Conservation (phyloP, 1,139 yeast species). For the Protomyces inouyei region DNA sequence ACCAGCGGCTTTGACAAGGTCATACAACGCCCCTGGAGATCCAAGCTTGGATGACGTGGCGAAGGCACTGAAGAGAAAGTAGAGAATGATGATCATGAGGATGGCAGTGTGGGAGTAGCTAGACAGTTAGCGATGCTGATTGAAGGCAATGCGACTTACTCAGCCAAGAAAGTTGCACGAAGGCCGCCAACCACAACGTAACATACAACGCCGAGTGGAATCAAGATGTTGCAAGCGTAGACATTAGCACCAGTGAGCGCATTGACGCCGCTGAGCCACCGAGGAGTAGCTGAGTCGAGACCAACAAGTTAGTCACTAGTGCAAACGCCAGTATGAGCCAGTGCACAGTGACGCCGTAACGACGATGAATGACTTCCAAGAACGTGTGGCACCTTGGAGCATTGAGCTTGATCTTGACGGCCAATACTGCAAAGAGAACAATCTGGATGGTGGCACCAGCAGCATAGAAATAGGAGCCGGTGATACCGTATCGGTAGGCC, state of each 20-base stretch:
- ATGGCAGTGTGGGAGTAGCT: conserved; percentile 46
- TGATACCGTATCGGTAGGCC: conserved; percentile 34
- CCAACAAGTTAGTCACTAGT: conserved; percentile 43
- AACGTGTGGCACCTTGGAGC: conserved; percentile 45
- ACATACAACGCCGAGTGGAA: conserved; percentile 45
- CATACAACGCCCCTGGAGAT: conserved; percentile 48
- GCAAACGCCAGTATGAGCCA: conserved; percentile 43
- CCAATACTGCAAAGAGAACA: conserved; percentile 42
- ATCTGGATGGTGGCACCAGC: conserved; percentile 38
- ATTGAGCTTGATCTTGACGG: conserved; percentile 43
- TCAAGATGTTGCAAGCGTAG: conserved; percentile 43
- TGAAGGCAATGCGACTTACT: conserved; percentile 29
- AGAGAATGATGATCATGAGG: conserved; percentile 43
- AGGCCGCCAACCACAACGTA: conserved; percentile 48
- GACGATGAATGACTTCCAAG: conserved; percentile 43
- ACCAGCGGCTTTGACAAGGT: conserved; percentile 42
- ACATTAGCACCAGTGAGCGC: conserved; percentile 44
- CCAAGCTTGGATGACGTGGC: conserved; percentile 45
- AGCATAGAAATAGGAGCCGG: conserved; percentile 31
- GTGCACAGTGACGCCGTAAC: conserved; percentile 45
- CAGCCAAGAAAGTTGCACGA: conserved; percentile 48
- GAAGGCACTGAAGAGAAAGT: conserved; percentile 41
- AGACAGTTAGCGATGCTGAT: background rate
- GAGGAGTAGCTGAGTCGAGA: conserved; percentile 42
- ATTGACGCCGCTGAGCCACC: conserved; percentile 41